phyloP scores from a whole-genome alignment of 129 eudicot species.

The Helianthus tuberosus region DNA sequence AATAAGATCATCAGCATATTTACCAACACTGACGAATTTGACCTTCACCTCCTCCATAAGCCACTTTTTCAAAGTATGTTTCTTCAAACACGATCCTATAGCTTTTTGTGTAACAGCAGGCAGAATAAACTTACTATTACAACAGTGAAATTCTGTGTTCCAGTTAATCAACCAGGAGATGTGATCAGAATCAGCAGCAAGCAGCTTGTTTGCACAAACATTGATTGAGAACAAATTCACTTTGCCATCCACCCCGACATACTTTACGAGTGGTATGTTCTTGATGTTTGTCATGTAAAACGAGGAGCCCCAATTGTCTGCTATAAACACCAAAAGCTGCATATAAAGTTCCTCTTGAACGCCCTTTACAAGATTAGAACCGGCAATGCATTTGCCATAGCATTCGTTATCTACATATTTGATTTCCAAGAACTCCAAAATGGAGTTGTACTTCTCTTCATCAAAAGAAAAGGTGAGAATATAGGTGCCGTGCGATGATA shows the following conservation, averaged over 20 bases:
- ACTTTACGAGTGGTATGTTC: constrained; percentile 44
- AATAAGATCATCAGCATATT: constrained; percentile 36
- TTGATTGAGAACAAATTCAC: constrained; percentile 29
- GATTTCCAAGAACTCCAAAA: constrained; percentile 44
- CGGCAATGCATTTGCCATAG: constrained; percentile 57
- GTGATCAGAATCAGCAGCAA: constrained; percentile 17
- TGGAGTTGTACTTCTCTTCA: constrained; percentile 20
- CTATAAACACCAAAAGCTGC: constrained; percentile 48
- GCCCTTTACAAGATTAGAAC: constrained; percentile 49
- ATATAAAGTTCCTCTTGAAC: constrained; percentile 45
- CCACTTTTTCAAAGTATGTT: constrained; percentile 40
- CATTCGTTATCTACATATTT: constrained; percentile 41
- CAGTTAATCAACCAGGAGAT: constrained; percentile 49
- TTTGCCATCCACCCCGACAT: constrained; percentile 30
- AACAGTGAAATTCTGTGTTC: constrained; percentile 39
- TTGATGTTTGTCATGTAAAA: constrained; percentile 41
- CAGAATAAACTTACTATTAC: constrained; percentile 24
- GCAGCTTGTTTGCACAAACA: constrained; percentile 22
- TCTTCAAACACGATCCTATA: constrained; percentile 4
- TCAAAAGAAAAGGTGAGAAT: constrained; percentile 50
- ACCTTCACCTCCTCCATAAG: constrained; percentile 36
- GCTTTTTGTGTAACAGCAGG: constrained; percentile 44
- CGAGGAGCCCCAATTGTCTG: constrained; percentile 42
- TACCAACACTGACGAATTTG: constrained; percentile 23
- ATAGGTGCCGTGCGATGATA: constrained; percentile 53